Conservation (phyloP, 192 early-diverging fungal species). For the Umbelopsis sp. region DNA sequence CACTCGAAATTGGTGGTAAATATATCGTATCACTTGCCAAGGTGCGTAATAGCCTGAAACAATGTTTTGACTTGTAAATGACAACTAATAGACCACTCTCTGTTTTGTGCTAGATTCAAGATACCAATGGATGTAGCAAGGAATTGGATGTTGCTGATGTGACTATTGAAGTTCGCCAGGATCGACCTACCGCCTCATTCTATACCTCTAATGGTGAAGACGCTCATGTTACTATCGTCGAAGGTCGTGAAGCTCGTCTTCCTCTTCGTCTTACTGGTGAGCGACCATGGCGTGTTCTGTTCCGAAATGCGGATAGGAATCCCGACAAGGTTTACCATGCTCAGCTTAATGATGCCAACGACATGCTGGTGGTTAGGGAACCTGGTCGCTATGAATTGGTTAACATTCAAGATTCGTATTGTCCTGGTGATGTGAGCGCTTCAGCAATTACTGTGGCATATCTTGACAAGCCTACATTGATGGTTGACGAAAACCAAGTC, state of each 20-base stretch:
- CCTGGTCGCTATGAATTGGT: constrained; percentile 45
- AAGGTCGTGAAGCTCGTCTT: constrained; percentile 32
- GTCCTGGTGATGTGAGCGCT: constrained; percentile 38
- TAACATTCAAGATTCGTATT: constrained; percentile 41
- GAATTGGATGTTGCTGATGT: constrained; percentile 38
- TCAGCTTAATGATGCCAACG: constrained; percentile 33
- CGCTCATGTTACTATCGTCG: constrained; percentile 22
- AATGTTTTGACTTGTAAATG: not conserved
- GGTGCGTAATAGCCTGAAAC: constrained; percentile 20
- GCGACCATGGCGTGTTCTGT: constrained; percentile 42
- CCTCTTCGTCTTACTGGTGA: constrained; percentile 49
- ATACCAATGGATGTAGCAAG: constrained; percentile 42
- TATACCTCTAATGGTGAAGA: constrained; percentile 21
- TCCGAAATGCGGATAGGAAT: constrained; percentile 27
- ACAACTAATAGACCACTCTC: not conserved
- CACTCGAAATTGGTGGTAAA: constrained; percentile 32
- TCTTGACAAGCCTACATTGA: constrained; percentile 29
- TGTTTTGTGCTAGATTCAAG: constrained; percentile 27
- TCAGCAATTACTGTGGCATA: constrained; percentile 27
- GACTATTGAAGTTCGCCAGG: constrained; percentile 44
- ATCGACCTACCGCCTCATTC: constrained; percentile 45
- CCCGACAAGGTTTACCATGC: not conserved
- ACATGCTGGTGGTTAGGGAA: constrained; percentile 25
- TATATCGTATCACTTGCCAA: constrained; percentile 44
- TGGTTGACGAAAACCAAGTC: constrained; percentile 27